Conservation (phyloP, 1,139 yeast genomes). For the Magnusiomyces clavatus region DNA sequence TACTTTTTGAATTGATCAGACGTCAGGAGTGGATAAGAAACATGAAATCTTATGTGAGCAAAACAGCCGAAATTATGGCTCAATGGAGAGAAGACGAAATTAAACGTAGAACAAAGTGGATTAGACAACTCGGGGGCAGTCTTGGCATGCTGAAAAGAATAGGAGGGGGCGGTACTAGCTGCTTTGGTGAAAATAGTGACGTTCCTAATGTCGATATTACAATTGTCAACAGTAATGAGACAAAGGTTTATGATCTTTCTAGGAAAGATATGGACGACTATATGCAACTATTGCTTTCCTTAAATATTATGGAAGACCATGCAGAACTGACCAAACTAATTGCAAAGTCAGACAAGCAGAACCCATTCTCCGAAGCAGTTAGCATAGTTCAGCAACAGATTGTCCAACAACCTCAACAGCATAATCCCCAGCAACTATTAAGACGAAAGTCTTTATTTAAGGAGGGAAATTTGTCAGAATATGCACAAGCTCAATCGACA, state of each 20-base stretch:
- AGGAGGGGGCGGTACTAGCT: slow-evolving; percentile 9
- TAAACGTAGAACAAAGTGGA: slow-evolving; percentile 54
- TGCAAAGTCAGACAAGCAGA: not conserved
- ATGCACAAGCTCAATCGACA: slow-evolving; percentile 5
- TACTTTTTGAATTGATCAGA: slow-evolving; percentile 61
- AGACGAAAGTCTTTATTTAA: slow-evolving; percentile 7
- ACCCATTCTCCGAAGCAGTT: not conserved
- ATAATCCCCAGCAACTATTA: slow-evolving; percentile 5
- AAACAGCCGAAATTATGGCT: slow-evolving; percentile 54
- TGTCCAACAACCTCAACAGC: not conserved
- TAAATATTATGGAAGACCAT: slow-evolving; percentile 7
- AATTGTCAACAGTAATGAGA: slow-evolving; percentile 8
- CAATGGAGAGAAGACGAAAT: slow-evolving; percentile 52
- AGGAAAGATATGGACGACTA: slow-evolving; percentile 10
- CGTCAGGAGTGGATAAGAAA: slow-evolving; percentile 61
- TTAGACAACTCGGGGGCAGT: slow-evolving; percentile 44
- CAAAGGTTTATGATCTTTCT: slow-evolving; percentile 3
- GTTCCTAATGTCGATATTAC: slow-evolving; percentile 12
- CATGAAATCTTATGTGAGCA: slow-evolving; percentile 42
- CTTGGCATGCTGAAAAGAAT: slow-evolving; percentile 12
- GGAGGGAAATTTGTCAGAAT: slow-evolving; percentile 13
- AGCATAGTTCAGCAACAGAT: not conserved
- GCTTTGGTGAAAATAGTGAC: slow-evolving; percentile 1
- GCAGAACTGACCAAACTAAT: slow-evolving; percentile 7
- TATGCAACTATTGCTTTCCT: slow-evolving; percentile 1